phyloP scores from a whole-genome alignment of 352 stramenopile genomes.

The Phytophthora macrochlamydospora region DNA sequence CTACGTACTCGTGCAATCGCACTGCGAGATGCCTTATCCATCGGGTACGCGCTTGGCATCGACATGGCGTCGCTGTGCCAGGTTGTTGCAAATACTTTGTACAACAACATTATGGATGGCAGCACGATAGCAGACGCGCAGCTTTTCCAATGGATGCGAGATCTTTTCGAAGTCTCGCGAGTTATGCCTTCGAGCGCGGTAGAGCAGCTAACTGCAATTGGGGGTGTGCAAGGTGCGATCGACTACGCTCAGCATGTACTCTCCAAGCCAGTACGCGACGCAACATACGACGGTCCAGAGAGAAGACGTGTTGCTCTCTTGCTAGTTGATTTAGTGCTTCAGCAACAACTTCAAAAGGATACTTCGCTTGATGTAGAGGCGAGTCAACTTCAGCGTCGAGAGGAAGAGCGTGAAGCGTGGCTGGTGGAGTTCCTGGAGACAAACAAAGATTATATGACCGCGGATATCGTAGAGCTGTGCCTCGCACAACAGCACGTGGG shows the following conservation, averaged over 20 bases:
- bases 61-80: conserved; percentile 89
- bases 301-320: conserved; percentile 54
- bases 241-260: conserved; percentile 64
- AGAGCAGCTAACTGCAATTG: conserved; percentile 66
- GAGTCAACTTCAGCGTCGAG: conserved; percentile 18
- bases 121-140: conserved; percentile 27
- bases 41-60: conserved; percentile 85
- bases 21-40: conserved; percentile 76
- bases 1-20: conserved; percentile 59
- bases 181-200: conserved; percentile 71
- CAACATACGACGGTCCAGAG: conserved; percentile 44
- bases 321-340: conserved; percentile 62
- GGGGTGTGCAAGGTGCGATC: conserved; percentile 56
- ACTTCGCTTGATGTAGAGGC: conserved; percentile 16
- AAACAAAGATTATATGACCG: conserved; percentile 65
- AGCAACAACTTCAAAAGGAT: conserved; percentile 54
- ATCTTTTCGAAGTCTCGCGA: conserved; percentile 76
- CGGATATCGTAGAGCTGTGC: conserved; percentile 69
- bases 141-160: conserved; percentile 69
- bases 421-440: conserved; percentile 57
- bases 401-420: conserved; percentile 51
- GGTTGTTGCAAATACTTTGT: conserved; percentile 83
- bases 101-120: conserved; percentile 37
- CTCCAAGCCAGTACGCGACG: conserved; percentile 35
- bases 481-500: conserved; percentile 72